phyloP scores from a whole-genome alignment of 768 basidiomycete species.

The Suillus brevipes region DNA sequence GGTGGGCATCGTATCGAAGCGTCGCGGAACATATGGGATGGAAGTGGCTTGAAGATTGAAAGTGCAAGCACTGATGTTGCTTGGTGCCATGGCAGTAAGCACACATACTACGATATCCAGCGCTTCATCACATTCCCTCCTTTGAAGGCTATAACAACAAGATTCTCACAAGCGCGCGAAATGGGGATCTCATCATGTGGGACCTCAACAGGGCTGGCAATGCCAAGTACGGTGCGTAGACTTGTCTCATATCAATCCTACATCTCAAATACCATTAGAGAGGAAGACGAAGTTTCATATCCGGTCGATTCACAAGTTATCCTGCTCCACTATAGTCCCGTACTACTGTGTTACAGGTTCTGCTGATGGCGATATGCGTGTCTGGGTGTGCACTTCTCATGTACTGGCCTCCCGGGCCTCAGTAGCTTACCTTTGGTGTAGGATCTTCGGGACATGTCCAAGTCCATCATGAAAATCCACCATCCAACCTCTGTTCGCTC shows the following conservation, averaged over 20 bases:
- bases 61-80: constrained; percentile 77
- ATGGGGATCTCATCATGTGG: constrained; percentile 85
- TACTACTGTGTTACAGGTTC: constrained; percentile 80
- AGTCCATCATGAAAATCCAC: constrained; percentile 68
- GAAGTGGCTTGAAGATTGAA: constrained; percentile 76
- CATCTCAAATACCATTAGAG: constrained; percentile 44
- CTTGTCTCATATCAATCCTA: not conserved
- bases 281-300: constrained; percentile 66
- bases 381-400: constrained; percentile 58
- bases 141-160: constrained; percentile 66
- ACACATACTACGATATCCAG: not conserved
- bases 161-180: constrained; percentile 76
- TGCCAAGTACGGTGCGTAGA: constrained; percentile 65
- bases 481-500: constrained; percentile 70
- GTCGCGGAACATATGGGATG: constrained; percentile 77
- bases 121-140: constrained; percentile 2
- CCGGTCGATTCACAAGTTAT: constrained; percentile 70
- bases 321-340: constrained; percentile 65
- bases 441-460: constrained; percentile 74
- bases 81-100: constrained; percentile 71
- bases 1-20: constrained; percentile 71
- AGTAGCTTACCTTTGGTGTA: constrained; percentile 24
- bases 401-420: not conserved
- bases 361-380: constrained; percentile 75
- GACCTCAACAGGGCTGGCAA: constrained; percentile 66